Conservation (phyloP, 1,284 basidiomycete genomes). For the Sparassis latifolia region DNA sequence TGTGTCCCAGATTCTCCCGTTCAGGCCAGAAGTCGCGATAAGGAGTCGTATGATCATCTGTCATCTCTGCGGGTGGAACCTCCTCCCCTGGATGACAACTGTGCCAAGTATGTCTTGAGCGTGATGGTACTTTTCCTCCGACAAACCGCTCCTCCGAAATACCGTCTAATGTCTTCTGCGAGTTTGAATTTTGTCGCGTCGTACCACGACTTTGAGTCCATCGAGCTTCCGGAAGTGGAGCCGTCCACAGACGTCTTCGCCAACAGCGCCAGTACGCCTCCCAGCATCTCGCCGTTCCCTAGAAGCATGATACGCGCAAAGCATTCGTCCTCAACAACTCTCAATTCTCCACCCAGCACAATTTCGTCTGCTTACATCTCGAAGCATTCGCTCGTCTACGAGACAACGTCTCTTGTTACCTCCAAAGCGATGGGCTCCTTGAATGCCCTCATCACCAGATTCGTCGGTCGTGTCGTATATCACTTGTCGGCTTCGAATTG, state of each 20-base stretch:
- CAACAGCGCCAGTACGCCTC: conserved; percentile 11
- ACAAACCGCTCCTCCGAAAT: conserved; percentile 57
- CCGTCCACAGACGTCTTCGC: conserved; percentile 8
- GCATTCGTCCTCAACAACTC: conserved; percentile 37
- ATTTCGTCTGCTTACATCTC: conserved; percentile 33
- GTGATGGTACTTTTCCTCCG: conserved; percentile 80
- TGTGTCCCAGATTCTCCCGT: conserved; percentile 27
- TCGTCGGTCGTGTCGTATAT: conserved; percentile 77
- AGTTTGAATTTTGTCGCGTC: conserved; percentile 59
- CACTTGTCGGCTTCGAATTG: conserved; percentile 90
- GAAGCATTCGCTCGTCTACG: conserved; percentile 45
- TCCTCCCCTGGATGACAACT: conserved; percentile 75
- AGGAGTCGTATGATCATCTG: conserved; percentile 34
- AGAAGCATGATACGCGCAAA: conserved; percentile 16
- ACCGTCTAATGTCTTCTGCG: conserved; percentile 55
- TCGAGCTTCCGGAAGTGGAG: conserved; percentile 35
- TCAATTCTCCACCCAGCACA: conserved; percentile 35
- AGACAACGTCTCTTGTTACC: conserved; percentile 62
- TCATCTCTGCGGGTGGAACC: conserved; percentile 57
- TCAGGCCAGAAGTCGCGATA: conserved; percentile 24
- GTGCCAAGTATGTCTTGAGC: conserved; percentile 81
- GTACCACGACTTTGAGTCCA: conserved; percentile 64
- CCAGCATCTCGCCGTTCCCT: conserved; percentile 13
- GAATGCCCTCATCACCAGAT: conserved; percentile 58
- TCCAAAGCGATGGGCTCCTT: conserved; percentile 51